phyloP scores from a whole-genome alignment of 805 yeast species.

The Yarrowia divulgata region DNA sequence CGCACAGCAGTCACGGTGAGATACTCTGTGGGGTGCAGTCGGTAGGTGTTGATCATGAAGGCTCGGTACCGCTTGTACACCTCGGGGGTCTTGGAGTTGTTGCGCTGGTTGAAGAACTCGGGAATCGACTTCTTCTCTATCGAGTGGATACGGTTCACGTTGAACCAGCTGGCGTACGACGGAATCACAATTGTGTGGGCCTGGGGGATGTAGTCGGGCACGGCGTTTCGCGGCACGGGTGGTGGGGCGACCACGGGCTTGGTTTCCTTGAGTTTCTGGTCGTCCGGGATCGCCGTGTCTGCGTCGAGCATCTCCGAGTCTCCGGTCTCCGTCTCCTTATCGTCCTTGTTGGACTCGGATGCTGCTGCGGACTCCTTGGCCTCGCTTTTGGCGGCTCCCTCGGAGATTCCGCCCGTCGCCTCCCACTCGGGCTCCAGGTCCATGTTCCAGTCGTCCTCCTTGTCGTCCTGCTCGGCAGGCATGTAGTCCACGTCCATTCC shows the following conservation, averaged over 20 bases:
- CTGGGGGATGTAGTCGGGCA: constrained; percentile 54
- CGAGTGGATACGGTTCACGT: constrained; percentile 70
- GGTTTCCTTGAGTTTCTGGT: constrained; percentile 32
- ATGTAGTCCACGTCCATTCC: constrained; percentile 21
- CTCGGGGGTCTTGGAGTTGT: constrained; percentile 79
- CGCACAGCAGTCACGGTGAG: constrained; percentile 89
- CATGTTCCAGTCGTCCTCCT: constrained; percentile 37
- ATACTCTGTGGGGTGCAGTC: constrained; percentile 89
- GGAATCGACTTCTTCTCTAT: constrained; percentile 86
- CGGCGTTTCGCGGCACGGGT: constrained; percentile 21
- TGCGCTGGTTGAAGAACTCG: constrained; percentile 72
- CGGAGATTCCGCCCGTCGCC: constrained; percentile 9
- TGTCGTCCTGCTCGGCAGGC: constrained; percentile 33
- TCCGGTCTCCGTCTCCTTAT: constrained; percentile 38
- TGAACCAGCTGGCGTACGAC: constrained; percentile 87
- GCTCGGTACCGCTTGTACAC: constrained; percentile 83
- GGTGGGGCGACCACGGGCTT: constrained; percentile 28
- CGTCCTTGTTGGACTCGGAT: background rate
- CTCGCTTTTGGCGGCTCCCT: constrained; percentile 19
- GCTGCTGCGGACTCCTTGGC: background rate
- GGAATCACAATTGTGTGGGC: constrained; percentile 87
- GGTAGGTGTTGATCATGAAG: constrained; percentile 85
- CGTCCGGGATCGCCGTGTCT: constrained; percentile 42
- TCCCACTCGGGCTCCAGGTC: constrained; percentile 38
- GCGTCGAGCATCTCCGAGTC: constrained; percentile 44